These are phyloP conservation scores for Pseudoscleropodium purum DNA, from an alignment of 225 moss, liverwort and hornwort species.

Conservation along the genomic window DNA sequence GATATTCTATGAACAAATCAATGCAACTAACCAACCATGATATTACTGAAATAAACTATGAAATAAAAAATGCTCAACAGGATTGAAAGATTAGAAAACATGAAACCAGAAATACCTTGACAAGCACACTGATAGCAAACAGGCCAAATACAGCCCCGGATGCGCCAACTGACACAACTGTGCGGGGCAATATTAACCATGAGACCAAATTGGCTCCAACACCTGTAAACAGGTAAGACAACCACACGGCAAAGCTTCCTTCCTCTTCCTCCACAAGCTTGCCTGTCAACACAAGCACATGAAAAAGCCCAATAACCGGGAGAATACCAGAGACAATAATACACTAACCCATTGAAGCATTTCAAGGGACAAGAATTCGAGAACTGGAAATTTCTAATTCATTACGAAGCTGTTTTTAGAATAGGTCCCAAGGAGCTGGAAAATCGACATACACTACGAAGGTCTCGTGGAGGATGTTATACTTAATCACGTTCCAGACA, in stretches of 20 bases:
- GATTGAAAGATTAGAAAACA: background rate
- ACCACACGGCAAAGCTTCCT: slow-evolving; percentile 90
- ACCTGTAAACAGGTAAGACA: slow-evolving; percentile 88
- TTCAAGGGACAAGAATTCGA: background rate
- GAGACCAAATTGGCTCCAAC: slow-evolving; percentile 96
- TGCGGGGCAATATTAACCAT: slow-evolving; percentile 82
- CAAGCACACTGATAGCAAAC: slow-evolving; percentile 93
- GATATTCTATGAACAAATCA: background rate
- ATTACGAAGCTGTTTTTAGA: background rate
- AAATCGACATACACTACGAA: background rate
- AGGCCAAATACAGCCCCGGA: slow-evolving; percentile 98
- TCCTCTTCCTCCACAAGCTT: slow-evolving; percentile 98
- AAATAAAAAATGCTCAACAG: background rate
- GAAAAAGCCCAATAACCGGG: background rate
- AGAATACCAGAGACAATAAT: background rate
- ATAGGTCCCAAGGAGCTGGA: background rate
- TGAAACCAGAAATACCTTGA: slow-evolving; percentile 50
- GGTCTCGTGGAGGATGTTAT: background rate
- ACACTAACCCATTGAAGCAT: background rate
- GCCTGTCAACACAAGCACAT: slow-evolving; percentile 41
- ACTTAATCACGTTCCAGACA: background rate
- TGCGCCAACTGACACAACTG: slow-evolving; percentile 92
- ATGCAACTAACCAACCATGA: background rate
- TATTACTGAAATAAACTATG: background rate
- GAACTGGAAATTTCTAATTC: background rate